Base-by-base conservation (phyloP, 176 grass and related monocot genomes). In the Carex cristatella region DNA sequence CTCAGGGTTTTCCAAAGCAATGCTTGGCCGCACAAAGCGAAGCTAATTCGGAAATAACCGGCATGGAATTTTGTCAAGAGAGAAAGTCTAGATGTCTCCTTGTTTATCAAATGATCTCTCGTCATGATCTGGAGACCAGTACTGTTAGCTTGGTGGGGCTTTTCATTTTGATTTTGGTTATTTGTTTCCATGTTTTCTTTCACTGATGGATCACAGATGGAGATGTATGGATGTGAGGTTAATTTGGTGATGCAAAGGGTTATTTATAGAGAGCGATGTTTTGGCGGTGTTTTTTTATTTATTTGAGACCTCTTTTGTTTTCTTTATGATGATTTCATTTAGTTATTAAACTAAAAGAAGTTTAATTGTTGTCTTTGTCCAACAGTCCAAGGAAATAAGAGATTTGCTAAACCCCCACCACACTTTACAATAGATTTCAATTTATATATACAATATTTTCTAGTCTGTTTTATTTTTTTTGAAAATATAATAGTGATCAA, bases 11-110 rank as follows among this genome's bases (percentile, higher is more conserved):
- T 86, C 85, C 73, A 86, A 37, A 86, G 85, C 60, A 81, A 65
- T 23, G 85, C 85, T 68, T 86, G 85, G 85, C 85, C 75, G 23
- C 85, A 86, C 57, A 86, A 30, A 15, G 85, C 79, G 7, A 86
- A 73, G 61, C 75, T 86, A 27, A 86, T 86, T 5, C 85, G 74
- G 60, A 86, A 86, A 28, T 86, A 86, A 55, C 85, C 85, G 0
- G 85, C 85, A 80, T 86, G 85, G 12, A 86, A 86, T 8, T 65
- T 61, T 19, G 85, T 79, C 58, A 86, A 56, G 8, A 80, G 11
- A 13, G 85, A 68, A 13, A 86, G 46, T 62, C 81, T 67, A 46
- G 62, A 83, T n/a, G 27, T 67, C 23, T 83, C 10, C 5, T 82
- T 66, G 40, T 82, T 49, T 1, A 48, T 48, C 80, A 82, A 67